These are phyloP conservation scores for Grigorovia jiainica DNA, from an alignment of 805 yeast species.

Conservation along the genomic window DNA sequence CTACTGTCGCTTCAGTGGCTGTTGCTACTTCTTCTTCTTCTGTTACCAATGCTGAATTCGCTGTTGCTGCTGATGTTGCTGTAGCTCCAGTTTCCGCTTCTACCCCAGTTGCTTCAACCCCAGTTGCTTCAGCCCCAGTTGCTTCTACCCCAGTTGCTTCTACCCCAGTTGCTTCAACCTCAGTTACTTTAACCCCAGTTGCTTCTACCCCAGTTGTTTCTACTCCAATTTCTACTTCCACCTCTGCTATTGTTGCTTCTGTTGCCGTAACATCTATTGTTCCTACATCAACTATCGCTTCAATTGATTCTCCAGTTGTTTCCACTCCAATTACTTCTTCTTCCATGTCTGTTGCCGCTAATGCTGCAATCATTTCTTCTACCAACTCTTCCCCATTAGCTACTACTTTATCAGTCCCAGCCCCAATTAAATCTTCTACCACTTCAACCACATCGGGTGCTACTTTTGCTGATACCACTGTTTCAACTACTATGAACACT, in stretches of 20 bases:
- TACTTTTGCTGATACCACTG: neutral
- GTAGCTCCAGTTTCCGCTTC: conserved; percentile 10
- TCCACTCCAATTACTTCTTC: neutral
- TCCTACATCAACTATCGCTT: conserved; percentile 8
- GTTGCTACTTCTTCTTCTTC: neutral
- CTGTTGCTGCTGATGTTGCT: too few species aligned
- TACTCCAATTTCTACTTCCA: neutral
- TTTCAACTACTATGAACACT: too few species aligned
- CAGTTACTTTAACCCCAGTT: neutral
- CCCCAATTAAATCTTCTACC: neutral
- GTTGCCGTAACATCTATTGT: neutral
- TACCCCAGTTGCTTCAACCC: conserved; percentile 7
- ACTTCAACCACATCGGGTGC: neutral
- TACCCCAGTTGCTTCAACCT: neutral
- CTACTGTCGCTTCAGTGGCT: neutral
- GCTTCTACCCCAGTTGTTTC: too few species aligned
- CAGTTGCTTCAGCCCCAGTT: neutral
- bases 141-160: neutral
- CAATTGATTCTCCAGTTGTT: neutral
- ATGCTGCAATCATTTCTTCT: too few species aligned
- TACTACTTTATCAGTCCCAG: too few species aligned
- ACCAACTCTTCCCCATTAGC: conserved; percentile 5
- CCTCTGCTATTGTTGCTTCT: neutral
- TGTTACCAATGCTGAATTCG: neutral
- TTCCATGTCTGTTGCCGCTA: neutral